These are phyloP conservation scores for Petunia hybrid DNA, from an alignment of 305 asterid species.

Conservation along the genomic window DNA sequence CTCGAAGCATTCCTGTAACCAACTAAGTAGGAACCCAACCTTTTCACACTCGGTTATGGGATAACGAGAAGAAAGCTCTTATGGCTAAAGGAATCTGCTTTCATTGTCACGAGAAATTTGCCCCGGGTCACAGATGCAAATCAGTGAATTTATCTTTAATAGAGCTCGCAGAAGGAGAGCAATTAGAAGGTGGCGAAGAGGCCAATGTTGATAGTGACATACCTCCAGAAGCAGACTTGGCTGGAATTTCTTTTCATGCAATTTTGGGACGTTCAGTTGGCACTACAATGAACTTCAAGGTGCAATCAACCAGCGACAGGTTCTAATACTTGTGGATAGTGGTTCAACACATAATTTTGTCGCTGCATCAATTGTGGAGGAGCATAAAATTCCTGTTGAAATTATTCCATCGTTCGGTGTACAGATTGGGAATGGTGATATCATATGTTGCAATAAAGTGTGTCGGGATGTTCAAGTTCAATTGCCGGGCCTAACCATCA, in stretches of 20 bases:
- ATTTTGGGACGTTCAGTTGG: neutral
- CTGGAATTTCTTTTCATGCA: too few species aligned
- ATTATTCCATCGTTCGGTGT: too few species aligned
- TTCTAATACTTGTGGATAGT: too few species aligned
- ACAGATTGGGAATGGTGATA: too few species aligned
- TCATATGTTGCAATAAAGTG: neutral
- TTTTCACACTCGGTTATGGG: neutral
- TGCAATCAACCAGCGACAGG: neutral
- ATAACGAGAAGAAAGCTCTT: neutral
- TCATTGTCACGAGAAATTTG: neutral
- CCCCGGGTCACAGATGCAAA: constrained; percentile 24
- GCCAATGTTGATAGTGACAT: neutral
- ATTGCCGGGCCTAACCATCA: too few species aligned
- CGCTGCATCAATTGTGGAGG: too few species aligned
- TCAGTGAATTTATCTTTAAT: neutral
- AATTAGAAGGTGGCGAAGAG: neutral
- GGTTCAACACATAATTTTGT: too few species aligned
- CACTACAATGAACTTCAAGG: constrained; percentile 27
- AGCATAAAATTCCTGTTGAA: too few species aligned
- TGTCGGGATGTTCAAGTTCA: neutral
- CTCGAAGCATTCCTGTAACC: too few species aligned
- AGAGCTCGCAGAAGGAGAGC: neutral
- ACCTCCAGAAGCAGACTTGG: too few species aligned
- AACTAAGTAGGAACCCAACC: too few species aligned
- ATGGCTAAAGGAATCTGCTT: neutral